Evolutionary conservation across 345 rosid genomes (phyloP), one percentile per base, ranked within the genome.

Genomic region (Cardamine occulta): DNA sequence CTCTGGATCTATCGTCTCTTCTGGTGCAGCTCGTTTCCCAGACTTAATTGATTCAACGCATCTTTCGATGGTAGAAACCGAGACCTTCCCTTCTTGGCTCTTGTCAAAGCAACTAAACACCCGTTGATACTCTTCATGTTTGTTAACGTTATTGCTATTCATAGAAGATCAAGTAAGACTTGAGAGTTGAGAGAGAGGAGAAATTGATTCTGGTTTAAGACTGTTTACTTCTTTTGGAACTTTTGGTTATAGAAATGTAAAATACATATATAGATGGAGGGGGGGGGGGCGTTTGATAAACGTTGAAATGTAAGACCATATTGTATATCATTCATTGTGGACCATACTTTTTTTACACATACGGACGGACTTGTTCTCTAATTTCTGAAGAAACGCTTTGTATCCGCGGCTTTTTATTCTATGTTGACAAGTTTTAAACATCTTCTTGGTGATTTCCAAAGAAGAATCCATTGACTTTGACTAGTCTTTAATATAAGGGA

Each of bases 61-160:
- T 40, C 78, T 70, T 47, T 77, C 72, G 51, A 90, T 78, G 80
- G 89, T 86, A 0, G 55, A 29, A 0, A 87, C 74, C 0, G 93
- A 85, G 8, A 90, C 80, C 67, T 74, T 89, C 35, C 88, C 84
- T 39, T 86, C 83, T 31, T 79, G 75, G 72, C 75, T 73, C 24
- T 34, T 67, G 58, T 85, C 92, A 28, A 88, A 84, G 78, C 77
- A 74, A 34, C 72, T 24, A 80, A 86, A 89, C 0, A 89, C 84
- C 13, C 75, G 56, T 73, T 73, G 75, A 19, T 87, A 83, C 57
- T 75, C 79, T 28, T 72, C 59, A n/a, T 37, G 19, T 49, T 80
- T 80, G 49, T 12, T 28, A 72, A 66, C 64, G 63, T 48, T 57
- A 5, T 49, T 19, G 65, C 63, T 76, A 54, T 53, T 70, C 80